Base-by-base conservation (phyloP, 257 asterid genomes). In the Solanum sitiens region DNA sequence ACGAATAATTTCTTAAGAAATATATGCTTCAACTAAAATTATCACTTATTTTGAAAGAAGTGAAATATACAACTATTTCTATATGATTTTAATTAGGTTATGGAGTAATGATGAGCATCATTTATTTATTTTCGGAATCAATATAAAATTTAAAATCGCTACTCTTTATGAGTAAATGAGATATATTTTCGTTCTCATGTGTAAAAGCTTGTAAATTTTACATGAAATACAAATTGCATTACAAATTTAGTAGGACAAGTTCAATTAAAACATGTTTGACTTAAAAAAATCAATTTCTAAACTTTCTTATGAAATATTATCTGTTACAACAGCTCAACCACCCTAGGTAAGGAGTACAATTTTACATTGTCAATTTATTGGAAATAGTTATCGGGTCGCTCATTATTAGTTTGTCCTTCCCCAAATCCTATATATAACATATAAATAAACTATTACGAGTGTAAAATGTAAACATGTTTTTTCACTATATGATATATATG, bases 221-320 rank as follows among this genome's bases (percentile, higher is more conserved):
- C 71, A 2, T 2, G 16, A n/a, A 1, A 53, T 16, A 16, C 6
- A 6, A 53, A 53, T 2, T 16, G 11, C 44, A 9, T 40, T 53
- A 0, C 1, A 23, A 63, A 10, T 23, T 25, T 10, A 11, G 1
- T n/a, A 1, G 4, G 32, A 63, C 7, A 25, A 3, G 0, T n/a
- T n/a, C 1, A 25, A 65, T 2, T 65, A 0, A 65, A 11, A n/a
- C 7, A 4, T 4, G 0, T n/a, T n/a, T 2, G 8, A n/a, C 8
- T n/a, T 25, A 33, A 65, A 53, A 53, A 50, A 53, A 6, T 18
- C 2, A 53, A 53, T 53, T 23, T 53, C 0, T 53, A 0, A 1
- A 0, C 0, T 53, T 53, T 3, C 1, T 0, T 53, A 18, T 0
- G 0, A 1, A 11, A 11, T 65, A n/a, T 1, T 0, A 5, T 25